A percentile compares a stretch with the other conserved stretches of the same genome.
These are phyloP conservation scores for Apiosordaria backusii DNA, from an alignment of 495 filamentous ascomycete genomes.

Conservation along the genomic window DNA sequence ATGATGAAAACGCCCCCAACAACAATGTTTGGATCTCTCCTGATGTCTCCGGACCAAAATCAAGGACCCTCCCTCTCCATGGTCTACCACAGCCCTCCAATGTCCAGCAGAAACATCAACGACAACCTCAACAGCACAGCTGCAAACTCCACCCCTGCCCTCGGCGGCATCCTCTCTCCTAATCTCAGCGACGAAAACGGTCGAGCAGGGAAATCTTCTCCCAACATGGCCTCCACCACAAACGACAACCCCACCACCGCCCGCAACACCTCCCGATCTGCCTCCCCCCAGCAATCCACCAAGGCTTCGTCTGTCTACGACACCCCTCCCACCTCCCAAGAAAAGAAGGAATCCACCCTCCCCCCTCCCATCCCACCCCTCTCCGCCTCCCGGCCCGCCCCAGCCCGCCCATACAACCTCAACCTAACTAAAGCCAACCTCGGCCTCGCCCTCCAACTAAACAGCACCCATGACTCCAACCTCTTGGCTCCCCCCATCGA, in stretches of 20 bases:
- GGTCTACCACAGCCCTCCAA: constrained; percentile 15
- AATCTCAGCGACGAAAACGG: background rate
- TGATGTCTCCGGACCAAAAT: constrained; percentile 15
- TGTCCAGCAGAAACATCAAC: constrained; percentile 9
- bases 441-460: constrained; percentile 13
- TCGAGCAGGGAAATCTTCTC: background rate
- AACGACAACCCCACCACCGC: constrained; percentile 11
- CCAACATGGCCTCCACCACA: background rate
- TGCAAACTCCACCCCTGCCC: background rate
- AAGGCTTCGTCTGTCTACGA: constrained; percentile 20
- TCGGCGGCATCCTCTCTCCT: background rate
- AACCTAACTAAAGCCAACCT: constrained; percentile 9
- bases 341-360: background rate
- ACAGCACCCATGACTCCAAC: background rate
- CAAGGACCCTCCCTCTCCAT: constrained; percentile 8
- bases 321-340: background rate
- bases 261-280: background rate
- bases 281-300: constrained; percentile 11
- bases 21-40: constrained; percentile 7
- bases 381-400: constrained; percentile 10
- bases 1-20: constrained; percentile 11
- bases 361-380: constrained; percentile 12
- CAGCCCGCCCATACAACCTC: background rate
- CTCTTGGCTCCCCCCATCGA: constrained; percentile 10
- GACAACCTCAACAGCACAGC: constrained; percentile 6